These are phyloP conservation scores for Plasmodium gonderi DNA, from an alignment of 169 alveolate genomes.

Conservation along the genomic window DNA sequence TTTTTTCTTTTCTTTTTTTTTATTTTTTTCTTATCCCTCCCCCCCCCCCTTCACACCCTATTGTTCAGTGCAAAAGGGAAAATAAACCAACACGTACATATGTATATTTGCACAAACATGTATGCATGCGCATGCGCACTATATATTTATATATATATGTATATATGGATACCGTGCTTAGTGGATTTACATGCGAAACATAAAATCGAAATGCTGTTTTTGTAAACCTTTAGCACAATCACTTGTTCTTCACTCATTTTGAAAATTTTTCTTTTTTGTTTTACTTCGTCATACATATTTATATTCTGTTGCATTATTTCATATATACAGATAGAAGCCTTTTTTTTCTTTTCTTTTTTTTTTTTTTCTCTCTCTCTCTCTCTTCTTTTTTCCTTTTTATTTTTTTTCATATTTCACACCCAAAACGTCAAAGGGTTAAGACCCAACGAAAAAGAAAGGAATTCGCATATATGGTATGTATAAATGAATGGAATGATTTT, in stretches of 20 bases:
- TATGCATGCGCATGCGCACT: neutral
- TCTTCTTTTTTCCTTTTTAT: too few species aligned
- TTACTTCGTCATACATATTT: neutral
- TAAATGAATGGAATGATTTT: conserved; percentile 13
- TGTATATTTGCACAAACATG: neutral
- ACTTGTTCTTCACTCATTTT: neutral
- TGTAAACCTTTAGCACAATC: conserved; percentile 5
- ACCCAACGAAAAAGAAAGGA: neutral
- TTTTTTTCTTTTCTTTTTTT: too few species aligned
- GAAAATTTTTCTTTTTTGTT: neutral
- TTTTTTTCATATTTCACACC: too few species aligned
- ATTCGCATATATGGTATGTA: conserved; percentile 3
- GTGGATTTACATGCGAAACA: neutral
- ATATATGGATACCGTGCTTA: neutral
- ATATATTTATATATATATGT: neutral
- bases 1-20: neutral
- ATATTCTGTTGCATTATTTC: conserved; percentile 24
- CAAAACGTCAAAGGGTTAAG: neutral
- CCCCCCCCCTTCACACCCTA: too few species aligned
- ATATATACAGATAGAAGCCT: neutral
- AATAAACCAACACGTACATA: neutral
- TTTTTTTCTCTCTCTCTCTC: too few species aligned
- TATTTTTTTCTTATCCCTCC: neutral
- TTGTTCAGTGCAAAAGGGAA: too few species aligned
- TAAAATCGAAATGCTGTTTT: conserved; percentile 1